Base-by-base conservation (phyloP, 768 basidiomycete species). In the Inosperma sp. region DNA sequence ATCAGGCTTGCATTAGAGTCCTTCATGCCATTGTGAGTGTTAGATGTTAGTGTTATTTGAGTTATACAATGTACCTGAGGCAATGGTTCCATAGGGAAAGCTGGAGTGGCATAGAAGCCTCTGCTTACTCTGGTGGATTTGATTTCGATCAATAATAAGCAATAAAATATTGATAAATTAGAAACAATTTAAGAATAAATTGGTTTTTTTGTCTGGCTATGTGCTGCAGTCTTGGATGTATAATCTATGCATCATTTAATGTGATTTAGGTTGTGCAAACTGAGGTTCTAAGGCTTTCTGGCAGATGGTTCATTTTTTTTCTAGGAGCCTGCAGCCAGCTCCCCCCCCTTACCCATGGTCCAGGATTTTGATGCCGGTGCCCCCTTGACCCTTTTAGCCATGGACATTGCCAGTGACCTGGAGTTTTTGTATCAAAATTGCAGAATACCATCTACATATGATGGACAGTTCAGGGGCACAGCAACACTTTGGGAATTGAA, bases 381-480 rank as follows among this genome's bases (percentile, higher is more conserved):
- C 7, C 37, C 7, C 7, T 21, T 17, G 13, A 17, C 19, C n/a
- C 72, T 83, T 14, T 65, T 76, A 10, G 59, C 74, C 0, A 61
- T 62, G 22, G 82, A 84, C 30, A 71, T 82, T 29, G 63, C 71
- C 22, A 64, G 63, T 36, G 82, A 83, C 58, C 68, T 83, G 27
- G 80, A 82, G 2, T 77, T 72, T 54, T 69, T 84, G 23, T 71
- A 72, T 51, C 76, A 77, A 46, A 70, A 78, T 48, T 71, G 73
- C 12, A 49, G 49, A 26, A 54, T 49, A 13, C 31, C 50, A 33
- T 45, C 43, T n/a, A 21, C 36, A 8, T 60, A 58, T 19, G 59
- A 60, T 29, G 53, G 57, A 27, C 59, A 54, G 35, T 58, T 54
- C 22, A 52, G 48, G 27, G 54, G 49, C 9, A 39, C 43, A 29